These are phyloP conservation scores for Fusarium redolens DNA, from an alignment of 2,329 filamentous ascomycete genomes.

Conservation along the genomic window DNA sequence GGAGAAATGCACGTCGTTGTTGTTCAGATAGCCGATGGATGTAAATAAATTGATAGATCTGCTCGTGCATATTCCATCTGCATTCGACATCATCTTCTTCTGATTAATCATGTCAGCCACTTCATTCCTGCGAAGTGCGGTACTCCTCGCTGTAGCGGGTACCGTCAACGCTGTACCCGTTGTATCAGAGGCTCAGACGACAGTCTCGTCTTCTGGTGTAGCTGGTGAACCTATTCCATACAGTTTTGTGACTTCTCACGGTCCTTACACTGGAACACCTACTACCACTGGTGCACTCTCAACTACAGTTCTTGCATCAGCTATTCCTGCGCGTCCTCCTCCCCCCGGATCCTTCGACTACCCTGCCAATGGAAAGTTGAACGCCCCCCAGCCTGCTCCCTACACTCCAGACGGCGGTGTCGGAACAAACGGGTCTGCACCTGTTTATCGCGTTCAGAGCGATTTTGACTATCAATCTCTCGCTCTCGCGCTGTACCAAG, in stretches of 20 bases:
- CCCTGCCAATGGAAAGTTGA: constrained; percentile 75
- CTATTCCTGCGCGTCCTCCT: constrained; percentile 68
- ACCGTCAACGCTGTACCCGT: constrained; percentile 48
- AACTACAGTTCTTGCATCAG: constrained; percentile 66
- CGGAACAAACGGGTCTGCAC: constrained; percentile 80
- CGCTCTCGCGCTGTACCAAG: constrained; percentile 79
- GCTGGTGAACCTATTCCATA: constrained; percentile 50
- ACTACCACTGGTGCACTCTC: constrained; percentile 77
- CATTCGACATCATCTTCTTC: neutral
- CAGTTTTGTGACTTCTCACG: constrained; percentile 74
- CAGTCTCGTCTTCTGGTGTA: constrained; percentile 46
- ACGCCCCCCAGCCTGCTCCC: constrained; percentile 75
- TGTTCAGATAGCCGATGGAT: neutral
- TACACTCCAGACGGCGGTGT: constrained; percentile 79
- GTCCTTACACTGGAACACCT: constrained; percentile 71
- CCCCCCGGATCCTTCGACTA: constrained; percentile 74
- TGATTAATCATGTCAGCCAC: constrained; percentile 3
- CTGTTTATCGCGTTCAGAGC: constrained; percentile 80
- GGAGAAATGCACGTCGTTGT: neutral
- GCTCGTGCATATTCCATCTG: neutral
- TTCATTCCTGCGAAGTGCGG: constrained; percentile 2
- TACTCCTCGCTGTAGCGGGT: constrained; percentile 26
- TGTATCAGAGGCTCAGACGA: constrained; percentile 51
- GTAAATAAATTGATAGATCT: neutral
- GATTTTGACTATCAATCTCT: constrained; percentile 88